These are phyloP conservation scores for Hanseniaspora guilliermondii DNA, from an alignment of 805 yeast species.

Conservation along the genomic window DNA sequence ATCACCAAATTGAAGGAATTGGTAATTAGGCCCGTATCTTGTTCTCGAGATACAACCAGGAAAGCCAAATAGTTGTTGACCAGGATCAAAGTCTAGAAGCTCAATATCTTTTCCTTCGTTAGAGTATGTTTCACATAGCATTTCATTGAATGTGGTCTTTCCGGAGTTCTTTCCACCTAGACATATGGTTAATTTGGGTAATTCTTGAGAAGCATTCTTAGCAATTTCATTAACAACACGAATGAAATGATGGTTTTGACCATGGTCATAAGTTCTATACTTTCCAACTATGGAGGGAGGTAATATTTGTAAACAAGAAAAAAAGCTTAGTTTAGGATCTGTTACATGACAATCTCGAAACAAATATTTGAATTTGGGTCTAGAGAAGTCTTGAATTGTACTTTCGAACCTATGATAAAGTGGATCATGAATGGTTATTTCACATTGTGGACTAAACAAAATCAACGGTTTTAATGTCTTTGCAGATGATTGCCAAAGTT, in stretches of 20 bases:
- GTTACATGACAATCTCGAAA: neutral
- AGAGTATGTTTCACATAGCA: constrained; percentile 35
- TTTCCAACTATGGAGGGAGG: neutral
- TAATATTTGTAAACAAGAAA: neutral
- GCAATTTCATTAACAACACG: neutral
- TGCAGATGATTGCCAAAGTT: constrained; percentile 7
- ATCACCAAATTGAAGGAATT: constrained; percentile 27
- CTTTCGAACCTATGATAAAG: neutral
- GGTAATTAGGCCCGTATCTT: constrained; percentile 15
- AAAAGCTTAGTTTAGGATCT: neutral
- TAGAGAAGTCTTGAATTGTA: neutral
- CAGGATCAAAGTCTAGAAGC: constrained; percentile 69
- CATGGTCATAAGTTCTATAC: neutral
- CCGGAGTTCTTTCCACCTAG: constrained; percentile 62
- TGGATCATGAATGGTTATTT: neutral
- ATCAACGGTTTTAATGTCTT: neutral
- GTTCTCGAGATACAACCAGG: constrained; percentile 61
- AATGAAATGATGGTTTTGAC: neutral
- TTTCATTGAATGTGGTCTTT: constrained; percentile 56
- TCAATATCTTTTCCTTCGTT: constrained; percentile 13
- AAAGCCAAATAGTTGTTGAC: constrained; percentile 65
- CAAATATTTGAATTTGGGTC: neutral
- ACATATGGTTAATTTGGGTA: constrained; percentile 17
- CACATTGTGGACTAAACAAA: neutral
- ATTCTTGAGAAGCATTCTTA: neutral